Base-by-base conservation (phyloP, 2,329 filamentous ascomycete species). In the Colletotrichum navitas region DNA sequence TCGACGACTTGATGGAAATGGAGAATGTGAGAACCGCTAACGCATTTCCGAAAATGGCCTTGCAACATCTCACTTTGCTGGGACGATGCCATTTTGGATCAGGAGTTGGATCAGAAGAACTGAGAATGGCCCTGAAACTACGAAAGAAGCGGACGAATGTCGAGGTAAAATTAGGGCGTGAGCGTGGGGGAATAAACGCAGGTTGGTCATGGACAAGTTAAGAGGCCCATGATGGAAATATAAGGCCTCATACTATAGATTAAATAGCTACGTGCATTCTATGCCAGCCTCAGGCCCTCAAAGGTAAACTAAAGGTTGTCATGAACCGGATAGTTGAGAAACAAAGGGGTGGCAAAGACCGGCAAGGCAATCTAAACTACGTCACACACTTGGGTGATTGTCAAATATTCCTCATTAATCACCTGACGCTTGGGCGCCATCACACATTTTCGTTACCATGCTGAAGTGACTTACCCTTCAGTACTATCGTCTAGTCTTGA, bases 1-100 rank as follows among this genome's bases (percentile, higher is more conserved):
- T 88, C 87, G 45, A 89, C 76, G 10, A 89, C 81, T 58, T 80
- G 80, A 60, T 88, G 80, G 66, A 85, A 76, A 76, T 88, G 85
- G 1, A 89, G 83, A 62, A 89, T 88, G 75, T 88, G 86, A 70
- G 81, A 82, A 47, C 83, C 85, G 5, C 80, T 81, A 29, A 87
- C 83, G 43, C 86, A 73, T 32, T 74, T 76, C 12, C 73, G 56
- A 32, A 34, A 43, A n/a, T 52, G 34, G 6, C 6, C 24, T 2
- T 51, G 61, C 12, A 54, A 24, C 2, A 24, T 36, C 5, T 11
- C 34, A 24, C 16, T 54, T 14, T 3, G 8, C 10, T 26, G 14
- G 1, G 41, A 18, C 14, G 61, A 52, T n/a, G 61, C 3, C 61
- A 63, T 63, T 6, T 3, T 24, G 16, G 26, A 32, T 29, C 24